Conservation (phyloP, 768 basidiomycete genomes). For the Russula ochroleuca region DNA sequence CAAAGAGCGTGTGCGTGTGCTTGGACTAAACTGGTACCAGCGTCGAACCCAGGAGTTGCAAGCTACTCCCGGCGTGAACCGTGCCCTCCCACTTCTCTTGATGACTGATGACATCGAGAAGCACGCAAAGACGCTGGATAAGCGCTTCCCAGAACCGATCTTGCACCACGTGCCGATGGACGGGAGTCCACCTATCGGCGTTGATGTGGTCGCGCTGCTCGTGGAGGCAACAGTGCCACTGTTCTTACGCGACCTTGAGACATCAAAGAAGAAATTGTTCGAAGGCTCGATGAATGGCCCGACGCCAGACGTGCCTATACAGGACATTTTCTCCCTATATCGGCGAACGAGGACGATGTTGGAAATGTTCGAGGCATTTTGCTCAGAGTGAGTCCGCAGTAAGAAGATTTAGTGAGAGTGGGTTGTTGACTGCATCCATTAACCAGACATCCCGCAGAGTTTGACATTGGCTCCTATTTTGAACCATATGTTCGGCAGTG, state of each 20-base stretch:
- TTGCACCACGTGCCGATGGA: constrained; percentile 54
- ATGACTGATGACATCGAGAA: constrained; percentile 92
- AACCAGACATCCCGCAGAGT: constrained; percentile 52
- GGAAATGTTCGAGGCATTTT: constrained; percentile 80
- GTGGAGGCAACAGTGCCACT: constrained; percentile 65
- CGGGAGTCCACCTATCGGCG: neutral
- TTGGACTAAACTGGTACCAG: constrained; percentile 59
- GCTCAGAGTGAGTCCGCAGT: constrained; percentile 55
- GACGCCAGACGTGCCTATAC: constrained; percentile 81
- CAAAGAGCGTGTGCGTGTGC: constrained; percentile 55
- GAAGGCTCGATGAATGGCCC: constrained; percentile 85
- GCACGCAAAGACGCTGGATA: constrained; percentile 73
- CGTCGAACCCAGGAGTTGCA: constrained; percentile 60
- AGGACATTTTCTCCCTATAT: constrained; percentile 86
- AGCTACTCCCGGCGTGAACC: constrained; percentile 69
- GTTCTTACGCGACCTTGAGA: constrained; percentile 61
- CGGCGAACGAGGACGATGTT: constrained; percentile 68
- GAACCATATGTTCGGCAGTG: constrained; percentile 85
- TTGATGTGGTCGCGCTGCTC: constrained; percentile 73
- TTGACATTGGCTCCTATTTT: constrained; percentile 75
- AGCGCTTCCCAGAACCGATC: constrained; percentile 80
- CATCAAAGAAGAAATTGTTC: constrained; percentile 66
- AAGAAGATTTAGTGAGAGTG: constrained; percentile 4
- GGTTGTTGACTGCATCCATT: constrained; percentile 3
- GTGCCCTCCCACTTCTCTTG: constrained; percentile 72